These are phyloP conservation scores for Castanospermum australe DNA, from an alignment of 306 rosid genomes.

Conservation along the genomic window DNA sequence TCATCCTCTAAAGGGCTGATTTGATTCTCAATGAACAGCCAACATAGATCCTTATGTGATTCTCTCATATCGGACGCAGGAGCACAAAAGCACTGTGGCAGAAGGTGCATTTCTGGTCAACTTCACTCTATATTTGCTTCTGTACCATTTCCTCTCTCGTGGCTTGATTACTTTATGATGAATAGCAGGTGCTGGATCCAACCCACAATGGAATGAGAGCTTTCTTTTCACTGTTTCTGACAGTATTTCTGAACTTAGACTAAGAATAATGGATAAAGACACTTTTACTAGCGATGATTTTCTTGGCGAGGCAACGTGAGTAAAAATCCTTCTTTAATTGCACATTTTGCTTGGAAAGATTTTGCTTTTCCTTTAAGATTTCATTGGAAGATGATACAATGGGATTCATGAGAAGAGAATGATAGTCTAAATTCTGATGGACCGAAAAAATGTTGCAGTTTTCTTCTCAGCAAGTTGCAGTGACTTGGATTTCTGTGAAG, in stretches of 20 bases:
- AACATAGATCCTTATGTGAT: conserved; percentile 46
- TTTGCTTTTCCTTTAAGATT: neutral
- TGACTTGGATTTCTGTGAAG: neutral
- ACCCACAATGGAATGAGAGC: conserved; percentile 48
- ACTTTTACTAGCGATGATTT: conserved; percentile 34
- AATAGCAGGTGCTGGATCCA: conserved; percentile 42
- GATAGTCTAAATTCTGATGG: neutral
- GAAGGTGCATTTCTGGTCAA: conserved; percentile 27
- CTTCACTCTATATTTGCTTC: neutral
- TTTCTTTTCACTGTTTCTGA: conserved; percentile 49
- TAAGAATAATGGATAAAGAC: conserved; percentile 46
- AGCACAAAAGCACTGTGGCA: conserved; percentile 42
- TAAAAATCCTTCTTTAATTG: neutral
- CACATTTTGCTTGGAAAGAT: neutral
- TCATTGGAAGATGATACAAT: neutral
- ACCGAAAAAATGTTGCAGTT: neutral
- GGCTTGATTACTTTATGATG: neutral
- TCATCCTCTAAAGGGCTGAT: neutral
- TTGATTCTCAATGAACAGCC: conserved; percentile 26
- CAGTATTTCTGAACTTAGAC: conserved; percentile 29
- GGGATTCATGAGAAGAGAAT: neutral
- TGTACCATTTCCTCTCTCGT: neutral
- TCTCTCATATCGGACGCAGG: conserved; percentile 38
- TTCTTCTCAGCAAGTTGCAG: neutral
- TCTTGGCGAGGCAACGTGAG: conserved; percentile 47